phyloP scores from a whole-genome alignment of 495 filamentous ascomycete species.

The Aspergillus sclerotioniger region DNA sequence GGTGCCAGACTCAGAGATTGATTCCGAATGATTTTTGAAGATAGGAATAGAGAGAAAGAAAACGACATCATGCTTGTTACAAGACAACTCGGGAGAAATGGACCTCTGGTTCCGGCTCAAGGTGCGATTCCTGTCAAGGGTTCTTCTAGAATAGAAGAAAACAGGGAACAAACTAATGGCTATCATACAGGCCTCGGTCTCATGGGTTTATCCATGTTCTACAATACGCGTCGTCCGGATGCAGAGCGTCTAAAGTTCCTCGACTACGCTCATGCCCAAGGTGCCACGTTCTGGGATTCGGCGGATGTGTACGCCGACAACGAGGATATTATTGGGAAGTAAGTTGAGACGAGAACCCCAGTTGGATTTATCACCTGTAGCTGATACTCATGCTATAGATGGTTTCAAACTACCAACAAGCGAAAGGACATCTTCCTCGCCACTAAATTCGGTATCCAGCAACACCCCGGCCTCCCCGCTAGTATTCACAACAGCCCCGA shows the following conservation, averaged over 20 bases:
- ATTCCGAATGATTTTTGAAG: too few relatives aligned
- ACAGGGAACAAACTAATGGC: too few relatives aligned
- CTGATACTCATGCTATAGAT: conserved; percentile 16
- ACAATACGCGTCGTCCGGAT: background rate
- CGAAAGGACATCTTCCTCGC: conserved; percentile 57
- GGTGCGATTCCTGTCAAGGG: too few relatives aligned
- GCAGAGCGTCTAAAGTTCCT: conserved; percentile 23
- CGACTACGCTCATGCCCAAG: conserved; percentile 51
- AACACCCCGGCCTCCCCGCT: conserved; percentile 14
- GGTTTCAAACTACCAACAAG: conserved; percentile 56
- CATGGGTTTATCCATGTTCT: background rate
- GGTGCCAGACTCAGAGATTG: too few relatives aligned
- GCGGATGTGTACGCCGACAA: conserved; percentile 47
- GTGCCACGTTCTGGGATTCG: conserved; percentile 59
- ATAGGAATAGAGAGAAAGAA: too few relatives aligned
- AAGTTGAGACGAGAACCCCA: too few relatives aligned
- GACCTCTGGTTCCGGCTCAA: too few relatives aligned
- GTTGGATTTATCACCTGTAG: too few relatives aligned
- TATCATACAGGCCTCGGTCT: background rate
- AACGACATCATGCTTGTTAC: too few relatives aligned
- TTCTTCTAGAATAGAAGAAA: too few relatives aligned
- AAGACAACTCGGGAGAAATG: too few relatives aligned
- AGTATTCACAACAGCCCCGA: conserved; percentile 49
- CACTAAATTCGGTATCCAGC: conserved; percentile 43
- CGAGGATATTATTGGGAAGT: conserved; percentile 41